phyloP scores from a whole-genome alignment of 139 green algal species.

The Zygnema cylindricum region DNA sequence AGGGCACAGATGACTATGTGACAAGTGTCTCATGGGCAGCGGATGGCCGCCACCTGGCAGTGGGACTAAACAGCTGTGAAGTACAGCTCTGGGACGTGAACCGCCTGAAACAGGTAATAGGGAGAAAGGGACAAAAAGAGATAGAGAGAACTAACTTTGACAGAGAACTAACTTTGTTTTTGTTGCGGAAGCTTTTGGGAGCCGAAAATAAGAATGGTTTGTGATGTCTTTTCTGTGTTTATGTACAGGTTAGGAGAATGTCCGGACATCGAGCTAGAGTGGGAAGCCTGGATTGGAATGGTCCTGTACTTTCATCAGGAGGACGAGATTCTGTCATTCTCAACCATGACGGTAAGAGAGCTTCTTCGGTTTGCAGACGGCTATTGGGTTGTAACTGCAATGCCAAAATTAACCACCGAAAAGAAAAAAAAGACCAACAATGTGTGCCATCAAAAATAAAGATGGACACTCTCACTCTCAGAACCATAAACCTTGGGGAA shows the following conservation, averaged over 20 bases:
- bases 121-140: neutral
- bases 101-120: constrained; percentile 59
- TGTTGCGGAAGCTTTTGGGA: too few relatives aligned
- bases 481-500: too few relatives aligned
- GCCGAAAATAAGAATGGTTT: too few relatives aligned
- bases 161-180: too few relatives aligned
- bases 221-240: too few relatives aligned
- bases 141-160: too few relatives aligned
- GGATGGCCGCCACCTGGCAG: constrained; percentile 88
- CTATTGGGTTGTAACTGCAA: neutral
- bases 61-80: constrained; percentile 73
- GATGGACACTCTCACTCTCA: too few relatives aligned
- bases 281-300: constrained; percentile 83
- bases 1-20: constrained; percentile 71
- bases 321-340: constrained; percentile 85
- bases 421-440: too few relatives aligned
- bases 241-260: constrained; percentile 70
- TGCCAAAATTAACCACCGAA: too few relatives aligned
- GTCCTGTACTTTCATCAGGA: constrained; percentile 78
- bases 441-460: too few relatives aligned
- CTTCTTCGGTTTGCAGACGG: too few relatives aligned
- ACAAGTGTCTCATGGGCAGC: constrained; percentile 84
- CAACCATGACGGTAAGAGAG: constrained; percentile 89
- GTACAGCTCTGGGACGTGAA: constrained; percentile 89
- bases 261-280: constrained; percentile 88